phyloP scores from a whole-genome alignment of 2,329 filamentous ascomycete genomes.

The Neopestalotiopsis sp. region DNA sequence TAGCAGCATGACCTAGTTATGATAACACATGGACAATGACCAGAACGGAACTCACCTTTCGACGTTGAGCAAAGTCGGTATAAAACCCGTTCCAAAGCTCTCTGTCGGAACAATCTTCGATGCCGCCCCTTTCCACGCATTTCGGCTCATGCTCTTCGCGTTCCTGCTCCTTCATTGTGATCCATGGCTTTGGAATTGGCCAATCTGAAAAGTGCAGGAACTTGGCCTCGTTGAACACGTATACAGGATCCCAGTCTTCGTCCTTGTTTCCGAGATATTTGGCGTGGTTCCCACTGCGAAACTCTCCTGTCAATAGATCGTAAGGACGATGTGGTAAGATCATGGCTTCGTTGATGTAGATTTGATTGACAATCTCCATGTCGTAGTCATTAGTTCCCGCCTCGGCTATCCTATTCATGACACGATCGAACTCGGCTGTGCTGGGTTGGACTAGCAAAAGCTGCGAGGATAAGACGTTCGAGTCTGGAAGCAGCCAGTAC shows the following conservation, averaged over 20 bases:
- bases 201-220: slow-evolving; percentile 75
- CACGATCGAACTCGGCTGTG: slow-evolving; percentile 49
- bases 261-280: slow-evolving; percentile 44
- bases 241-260: slow-evolving; percentile 63
- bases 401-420: slow-evolving; percentile 40
- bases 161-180: slow-evolving; percentile 30
- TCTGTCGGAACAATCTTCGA: slow-evolving; percentile 38
- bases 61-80: slow-evolving; percentile 37
- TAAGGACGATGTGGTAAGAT: slow-evolving; percentile 70
- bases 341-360: slow-evolving; percentile 63
- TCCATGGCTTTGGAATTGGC: slow-evolving; percentile 69
- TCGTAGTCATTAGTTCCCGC: slow-evolving; percentile 55
- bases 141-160: slow-evolving; percentile 38
- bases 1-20: background rate
- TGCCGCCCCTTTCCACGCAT: slow-evolving; percentile 34
- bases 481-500: slow-evolving; percentile 68
- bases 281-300: slow-evolving; percentile 56
- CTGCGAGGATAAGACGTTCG: slow-evolving; percentile 62
- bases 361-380: slow-evolving; percentile 71
- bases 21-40: too few relatives aligned
- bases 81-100: slow-evolving; percentile 42
- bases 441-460: slow-evolving; percentile 68
- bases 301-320: slow-evolving; percentile 67
- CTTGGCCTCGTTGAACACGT: slow-evolving; percentile 63
- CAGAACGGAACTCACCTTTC: slow-evolving; percentile 28